phyloP scores from a whole-genome alignment of 768 basidiomycete genomes.

The Leccinum incarnatum region DNA sequence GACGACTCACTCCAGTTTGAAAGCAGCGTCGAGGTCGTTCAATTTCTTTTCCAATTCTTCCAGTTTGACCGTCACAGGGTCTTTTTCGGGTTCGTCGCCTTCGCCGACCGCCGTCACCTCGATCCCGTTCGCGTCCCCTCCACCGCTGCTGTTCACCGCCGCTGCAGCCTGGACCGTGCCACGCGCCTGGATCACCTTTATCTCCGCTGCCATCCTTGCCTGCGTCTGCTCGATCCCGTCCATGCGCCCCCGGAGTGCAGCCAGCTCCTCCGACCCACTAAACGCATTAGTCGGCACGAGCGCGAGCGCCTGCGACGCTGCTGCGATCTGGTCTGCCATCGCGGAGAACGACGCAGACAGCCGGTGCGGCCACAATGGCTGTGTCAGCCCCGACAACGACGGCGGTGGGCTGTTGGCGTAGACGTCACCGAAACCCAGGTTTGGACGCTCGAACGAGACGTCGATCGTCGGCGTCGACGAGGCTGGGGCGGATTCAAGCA shows the following conservation, averaged over 20 bases:
- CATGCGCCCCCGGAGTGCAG: constrained; percentile 24
- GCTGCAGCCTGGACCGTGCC: no score
- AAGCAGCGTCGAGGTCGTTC: constrained; percentile 27
- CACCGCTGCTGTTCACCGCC: no score
- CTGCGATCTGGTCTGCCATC: constrained; percentile 41
- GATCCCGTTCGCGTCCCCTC: no score
- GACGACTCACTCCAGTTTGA: constrained; percentile 34
- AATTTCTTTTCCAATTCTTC: constrained; percentile 38
- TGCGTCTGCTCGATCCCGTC: constrained; percentile 35
- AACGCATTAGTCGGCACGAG: constrained; percentile 24
- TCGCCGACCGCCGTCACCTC: constrained; percentile 5
- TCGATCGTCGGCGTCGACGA: constrained; percentile 23
- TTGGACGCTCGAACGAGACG: constrained; percentile 12
- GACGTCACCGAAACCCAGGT: not conserved
- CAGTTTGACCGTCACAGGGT: constrained; percentile 19
- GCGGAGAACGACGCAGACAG: constrained; percentile 38
- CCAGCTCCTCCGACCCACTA: constrained; percentile 20
- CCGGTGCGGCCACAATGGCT: constrained; percentile 31
- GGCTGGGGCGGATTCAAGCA: not conserved
- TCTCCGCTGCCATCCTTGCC: constrained; percentile 29
- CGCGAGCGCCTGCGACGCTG: constrained; percentile 39
- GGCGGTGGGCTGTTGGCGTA: not conserved
- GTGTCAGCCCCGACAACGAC: not conserved
- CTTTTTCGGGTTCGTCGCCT: constrained; percentile 32
- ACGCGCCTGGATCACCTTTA: constrained; percentile 15